Base-by-base conservation (phyloP, 2,329 filamentous ascomycete genomes). In the Scopulariopsis brevicaulis region DNA sequence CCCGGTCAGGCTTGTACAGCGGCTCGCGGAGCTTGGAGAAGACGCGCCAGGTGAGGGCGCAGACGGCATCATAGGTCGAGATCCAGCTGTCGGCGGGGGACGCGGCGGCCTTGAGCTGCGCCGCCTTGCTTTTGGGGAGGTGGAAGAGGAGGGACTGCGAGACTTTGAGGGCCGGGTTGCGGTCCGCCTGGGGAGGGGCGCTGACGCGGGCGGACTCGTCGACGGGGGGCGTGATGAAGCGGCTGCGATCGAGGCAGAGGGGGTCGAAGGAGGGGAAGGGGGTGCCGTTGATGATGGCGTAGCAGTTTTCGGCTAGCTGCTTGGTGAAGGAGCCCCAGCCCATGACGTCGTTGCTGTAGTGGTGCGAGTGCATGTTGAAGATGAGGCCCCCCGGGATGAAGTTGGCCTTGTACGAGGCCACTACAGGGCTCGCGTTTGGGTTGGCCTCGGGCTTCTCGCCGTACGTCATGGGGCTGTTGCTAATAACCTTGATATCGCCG, bases 11-110 rank as follows among this genome's bases (percentile, higher is more conserved):
- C 0, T 71, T 66, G 61, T 70, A 74, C 1, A 72, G 25, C 0
- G 65, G 64, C 0, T 67, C 67, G 12, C 73, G 68, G 4, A 72
- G 63, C 2, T 68, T 65, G 2, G 71, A 67, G 0, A 75, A 58
- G 3, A 64, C 64, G 1, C 74, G 71, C 73, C 74, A 76, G 10
- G 77, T 66, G 48, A 71, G 70, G 11, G 74, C 73, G 1, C 67
- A 66, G 58, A 72, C 69, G n/a, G 73, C 73, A 55, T 77, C 75
- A 60, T 76, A 77, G 2, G 72, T 77, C 4, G 74, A 77, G 40
- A 77, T 68, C 72, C 74, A 75, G 12, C 64, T 64, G 24, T 71
- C 69, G 0, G 63, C 54, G 0, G 72, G 70, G 0, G 54, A 63
- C 0, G 72, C 73, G 1, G 69, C 64, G 11, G 60, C 62, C 59